A percentile compares a stretch with the other conserved stretches of the same genome.
Conservation (phyloP, 345 rosid species). For the Hibiscus mutabilis region DNA sequence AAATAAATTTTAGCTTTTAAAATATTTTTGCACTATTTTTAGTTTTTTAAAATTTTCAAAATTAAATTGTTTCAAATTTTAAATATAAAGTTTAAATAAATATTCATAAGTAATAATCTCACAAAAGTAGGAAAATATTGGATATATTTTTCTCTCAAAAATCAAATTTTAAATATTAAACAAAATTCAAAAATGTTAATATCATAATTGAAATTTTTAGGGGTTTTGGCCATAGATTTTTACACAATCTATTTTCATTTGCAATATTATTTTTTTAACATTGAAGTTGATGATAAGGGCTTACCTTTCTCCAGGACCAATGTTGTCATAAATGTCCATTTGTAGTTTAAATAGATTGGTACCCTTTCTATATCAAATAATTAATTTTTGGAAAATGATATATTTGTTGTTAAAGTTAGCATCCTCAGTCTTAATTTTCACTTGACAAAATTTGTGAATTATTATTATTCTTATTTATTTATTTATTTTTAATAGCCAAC, state of each 20-base stretch:
- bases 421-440: not conserved
- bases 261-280: not conserved
- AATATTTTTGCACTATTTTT: too few species aligned
- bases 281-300: not conserved
- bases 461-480: too few species aligned
- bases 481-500: not conserved
- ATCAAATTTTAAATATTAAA: too few species aligned
- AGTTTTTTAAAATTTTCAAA: too few species aligned
- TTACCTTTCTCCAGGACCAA: not conserved
- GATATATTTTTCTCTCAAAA: not conserved
- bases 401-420: not conserved
- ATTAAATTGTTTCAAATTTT: too few species aligned
- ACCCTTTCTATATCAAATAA: conserved; percentile 14
- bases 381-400: conserved; percentile 8
- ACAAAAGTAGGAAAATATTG: not conserved
- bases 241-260: too few species aligned
- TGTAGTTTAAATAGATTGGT: conserved; percentile 6
- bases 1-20: too few species aligned
- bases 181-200: too few species aligned
- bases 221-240: too few species aligned
- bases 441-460: not conserved
- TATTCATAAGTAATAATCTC: too few species aligned
- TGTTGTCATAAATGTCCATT: not conserved
- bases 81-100: too few species aligned
- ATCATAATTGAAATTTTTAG: too few species aligned